phyloP scores from a whole-genome alignment of 1,284 basidiomycete species.

The Puccinia horiana region DNA sequence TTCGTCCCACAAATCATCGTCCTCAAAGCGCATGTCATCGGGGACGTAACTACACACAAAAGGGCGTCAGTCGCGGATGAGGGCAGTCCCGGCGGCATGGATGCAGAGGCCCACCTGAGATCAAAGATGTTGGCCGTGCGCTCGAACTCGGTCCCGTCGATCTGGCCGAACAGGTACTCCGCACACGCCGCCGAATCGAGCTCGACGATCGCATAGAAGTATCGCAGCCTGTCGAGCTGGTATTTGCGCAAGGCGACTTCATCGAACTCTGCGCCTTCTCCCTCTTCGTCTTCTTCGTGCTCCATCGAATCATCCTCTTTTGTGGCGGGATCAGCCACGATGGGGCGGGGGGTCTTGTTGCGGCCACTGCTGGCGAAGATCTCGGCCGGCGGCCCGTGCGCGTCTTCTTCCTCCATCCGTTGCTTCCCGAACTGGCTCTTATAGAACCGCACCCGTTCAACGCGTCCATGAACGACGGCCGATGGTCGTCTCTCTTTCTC shows the following conservation, averaged over 20 bases:
- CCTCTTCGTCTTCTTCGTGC: constrained; percentile 55
- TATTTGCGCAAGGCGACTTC: constrained; percentile 87
- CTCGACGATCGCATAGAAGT: constrained; percentile 93
- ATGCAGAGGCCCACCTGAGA: constrained; percentile 61
- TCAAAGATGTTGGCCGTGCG: constrained; percentile 96
- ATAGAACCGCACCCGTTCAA: constrained; percentile 79
- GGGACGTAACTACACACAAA: constrained; percentile 73
- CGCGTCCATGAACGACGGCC: constrained; percentile 63
- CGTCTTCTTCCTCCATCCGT: constrained; percentile 81
- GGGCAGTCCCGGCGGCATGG: too few relatives aligned
- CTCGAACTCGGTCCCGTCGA: constrained; percentile 94
- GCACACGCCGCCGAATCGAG: constrained; percentile 80
- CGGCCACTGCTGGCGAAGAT: constrained; percentile 69
- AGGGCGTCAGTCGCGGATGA: not conserved
- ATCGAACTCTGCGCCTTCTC: constrained; percentile 62
- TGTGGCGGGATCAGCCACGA: too few relatives aligned
- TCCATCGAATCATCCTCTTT: constrained; percentile 60
- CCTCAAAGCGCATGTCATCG: constrained; percentile 85
- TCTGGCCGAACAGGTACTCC: constrained; percentile 76
- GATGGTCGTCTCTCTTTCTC: too few relatives aligned
- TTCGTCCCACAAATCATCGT: constrained; percentile 73
- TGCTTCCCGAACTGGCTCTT: constrained; percentile 91
- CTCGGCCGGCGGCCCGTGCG: constrained; percentile 83
- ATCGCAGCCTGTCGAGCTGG: constrained; percentile 88
- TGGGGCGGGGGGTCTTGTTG: too few relatives aligned